These are phyloP conservation scores for Xylaria palmicola DNA, from an alignment of 495 filamentous ascomycete species.

Conservation along the genomic window DNA sequence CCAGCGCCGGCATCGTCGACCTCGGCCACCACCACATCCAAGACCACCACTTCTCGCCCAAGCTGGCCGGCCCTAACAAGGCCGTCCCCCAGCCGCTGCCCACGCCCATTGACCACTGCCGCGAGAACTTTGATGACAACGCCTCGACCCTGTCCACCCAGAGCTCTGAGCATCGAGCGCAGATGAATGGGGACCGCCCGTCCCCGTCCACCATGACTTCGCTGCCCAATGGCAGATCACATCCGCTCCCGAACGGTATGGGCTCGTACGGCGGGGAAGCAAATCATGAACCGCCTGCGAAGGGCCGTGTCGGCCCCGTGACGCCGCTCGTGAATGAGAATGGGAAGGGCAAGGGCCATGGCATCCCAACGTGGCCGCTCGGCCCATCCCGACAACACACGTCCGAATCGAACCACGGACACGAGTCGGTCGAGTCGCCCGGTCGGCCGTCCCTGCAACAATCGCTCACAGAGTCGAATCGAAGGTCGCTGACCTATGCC, in stretches of 20 bases:
- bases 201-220: slow-evolving; percentile 34
- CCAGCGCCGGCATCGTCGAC: slow-evolving; percentile 35
- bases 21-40: slow-evolving; percentile 33
- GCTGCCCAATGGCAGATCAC: slow-evolving; percentile 36
- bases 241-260: slow-evolving; percentile 25
- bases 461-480: slow-evolving; percentile 33
- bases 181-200: slow-evolving; percentile 37
- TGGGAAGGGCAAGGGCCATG: too few species aligned
- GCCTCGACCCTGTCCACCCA: slow-evolving; percentile 36
- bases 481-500: slow-evolving; percentile 31
- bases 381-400: slow-evolving; percentile 24
- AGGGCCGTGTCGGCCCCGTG: slow-evolving; percentile 17
- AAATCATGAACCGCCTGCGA: neutral
- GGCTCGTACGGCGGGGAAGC: slow-evolving; percentile 11
- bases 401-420: slow-evolving; percentile 22
- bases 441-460: slow-evolving; percentile 31
- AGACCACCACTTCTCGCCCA: slow-evolving; percentile 23
- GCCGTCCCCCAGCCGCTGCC: slow-evolving; percentile 22
- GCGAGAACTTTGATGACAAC: slow-evolving; percentile 37
- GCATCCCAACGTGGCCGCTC: neutral
- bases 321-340: slow-evolving; percentile 16
- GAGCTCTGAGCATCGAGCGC: slow-evolving; percentile 32
- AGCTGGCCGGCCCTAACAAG: slow-evolving; percentile 28
- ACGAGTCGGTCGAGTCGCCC: slow-evolving; percentile 32
- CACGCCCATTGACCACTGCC: slow-evolving; percentile 32